phyloP scores from a whole-genome alignment of 2,329 filamentous ascomycete species.

The Talaromyces sp. region DNA sequence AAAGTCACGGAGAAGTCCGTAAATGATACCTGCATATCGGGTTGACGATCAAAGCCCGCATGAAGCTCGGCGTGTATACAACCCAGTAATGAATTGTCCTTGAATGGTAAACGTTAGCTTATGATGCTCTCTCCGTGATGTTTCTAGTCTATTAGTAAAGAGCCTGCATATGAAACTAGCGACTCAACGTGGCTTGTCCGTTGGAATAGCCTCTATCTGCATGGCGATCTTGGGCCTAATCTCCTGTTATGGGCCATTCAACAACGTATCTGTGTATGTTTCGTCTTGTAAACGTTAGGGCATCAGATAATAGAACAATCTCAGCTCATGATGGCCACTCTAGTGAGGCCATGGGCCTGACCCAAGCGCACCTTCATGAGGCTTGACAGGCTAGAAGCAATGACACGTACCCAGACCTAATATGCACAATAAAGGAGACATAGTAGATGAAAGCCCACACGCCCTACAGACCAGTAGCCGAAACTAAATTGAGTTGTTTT shows the following conservation, averaged over 20 bases:
- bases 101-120: not conserved
- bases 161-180: not conserved
- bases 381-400: not conserved
- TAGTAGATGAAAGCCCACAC: too few species aligned
- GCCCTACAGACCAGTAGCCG: not conserved
- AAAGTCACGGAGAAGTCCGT: not conserved
- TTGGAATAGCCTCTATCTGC: not conserved
- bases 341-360: not conserved
- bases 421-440: not conserved
- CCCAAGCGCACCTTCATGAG: not conserved
- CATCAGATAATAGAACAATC: not conserved
- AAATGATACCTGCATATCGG: not conserved
- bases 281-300: not conserved
- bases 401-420: not conserved
- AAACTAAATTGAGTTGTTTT: not conserved
- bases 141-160: not conserved
- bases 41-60: not conserved
- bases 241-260: not conserved
- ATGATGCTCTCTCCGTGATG: not conserved
- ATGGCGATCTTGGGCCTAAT: not conserved
- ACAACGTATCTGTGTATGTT: not conserved
- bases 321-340: slow-evolving; percentile 1
- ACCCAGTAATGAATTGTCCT: not conserved
- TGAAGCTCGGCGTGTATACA: not conserved
- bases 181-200: not conserved